Base-by-base conservation (phyloP, 2,329 filamentous ascomycete species). In the Penicillium sp. region DNA sequence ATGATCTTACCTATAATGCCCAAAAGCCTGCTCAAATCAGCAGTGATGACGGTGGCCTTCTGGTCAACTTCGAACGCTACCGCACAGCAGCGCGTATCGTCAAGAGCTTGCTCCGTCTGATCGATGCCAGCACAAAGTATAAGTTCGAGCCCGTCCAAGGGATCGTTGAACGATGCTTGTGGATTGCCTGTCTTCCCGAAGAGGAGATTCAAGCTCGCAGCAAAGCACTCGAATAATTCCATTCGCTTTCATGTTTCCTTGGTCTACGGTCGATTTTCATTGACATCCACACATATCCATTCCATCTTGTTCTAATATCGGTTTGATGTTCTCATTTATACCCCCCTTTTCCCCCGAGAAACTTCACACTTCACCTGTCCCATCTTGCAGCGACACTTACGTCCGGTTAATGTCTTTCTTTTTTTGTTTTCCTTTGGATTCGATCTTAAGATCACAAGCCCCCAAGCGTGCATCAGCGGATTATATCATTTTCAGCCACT, bases 51-150 rank as follows among this genome's bases (percentile, higher is more conserved):
- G 73, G 77, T 22, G 83, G 85, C 62, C 75, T 80, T n/a, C 73
- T 88, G 49, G 78, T 88, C 53, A 88, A 88, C 64, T 88, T 87
- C 58, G 85, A 88, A 69, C 78, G 85, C 48, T 84, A 86, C 64
- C 83, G 85, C 57, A 86, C 83, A n/a, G 79, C 83, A 8, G 85
- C 85, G 22, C 77, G 78, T 16, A 87, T 88, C 53, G 83, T 87
- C 55, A 88, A 88, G 69, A 84, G 79, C 56, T 73, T 88, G 32
- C 74, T 88, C 41, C 77, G 84, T 45, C 71, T 88, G 24, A 82
- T 87, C 48, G 85, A 88, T 64, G 83, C 83, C 13, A 86, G 84
- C 66, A 81, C 82, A 10, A 83, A 81, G 64, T 88, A 88, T 65
- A 75, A 69, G 3, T 83, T 87, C 62, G 77, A 80, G 54, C 79